Evolutionary conservation across 208 protist species (phyloP).

Genomic region (Trypanosoma scelopori): DNA sequence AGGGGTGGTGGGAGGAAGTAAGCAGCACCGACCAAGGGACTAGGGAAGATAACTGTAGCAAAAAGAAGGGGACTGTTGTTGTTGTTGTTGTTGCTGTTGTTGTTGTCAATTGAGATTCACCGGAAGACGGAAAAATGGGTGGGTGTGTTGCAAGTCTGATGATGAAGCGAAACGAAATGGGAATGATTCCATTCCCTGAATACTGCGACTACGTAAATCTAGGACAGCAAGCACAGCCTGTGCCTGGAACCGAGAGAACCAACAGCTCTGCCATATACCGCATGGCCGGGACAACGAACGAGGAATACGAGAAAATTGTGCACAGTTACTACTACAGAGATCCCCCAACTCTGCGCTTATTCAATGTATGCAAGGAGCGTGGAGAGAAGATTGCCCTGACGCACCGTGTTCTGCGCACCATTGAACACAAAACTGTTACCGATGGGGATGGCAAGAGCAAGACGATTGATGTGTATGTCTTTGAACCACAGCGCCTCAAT

Average conservation of each 20-base stretch:
- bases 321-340: conserved; percentile 44
- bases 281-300: conserved; percentile 51
- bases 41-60: no score
- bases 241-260: conserved; percentile 36
- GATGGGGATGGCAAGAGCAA: conserved; percentile 44
- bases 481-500: conserved; percentile 45
- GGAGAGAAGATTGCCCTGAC: conserved; percentile 42
- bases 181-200: conserved; percentile 40
- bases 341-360: conserved; percentile 37
- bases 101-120: not conserved
- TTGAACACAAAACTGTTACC: conserved; percentile 41
- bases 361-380: conserved; percentile 46
- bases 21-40: no score
- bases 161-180: conserved; percentile 39
- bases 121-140: conserved; percentile 55
- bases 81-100: not conserved
- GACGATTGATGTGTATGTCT: conserved; percentile 64
- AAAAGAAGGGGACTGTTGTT: not conserved
- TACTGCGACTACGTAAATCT: conserved; percentile 49
- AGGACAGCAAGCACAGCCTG: conserved; percentile 34
- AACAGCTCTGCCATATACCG: conserved; percentile 65
- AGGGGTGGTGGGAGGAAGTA: no score
- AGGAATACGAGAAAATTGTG: conserved; percentile 43
- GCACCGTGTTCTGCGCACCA: conserved; percentile 48
- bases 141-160: conserved; percentile 46